Percentiles rank a stretch among this genome's conserved stretches.
Evolutionary conservation across 2,329 filamentous ascomycete species (phyloP).

Genomic region (Fusarium sp.): DNA sequence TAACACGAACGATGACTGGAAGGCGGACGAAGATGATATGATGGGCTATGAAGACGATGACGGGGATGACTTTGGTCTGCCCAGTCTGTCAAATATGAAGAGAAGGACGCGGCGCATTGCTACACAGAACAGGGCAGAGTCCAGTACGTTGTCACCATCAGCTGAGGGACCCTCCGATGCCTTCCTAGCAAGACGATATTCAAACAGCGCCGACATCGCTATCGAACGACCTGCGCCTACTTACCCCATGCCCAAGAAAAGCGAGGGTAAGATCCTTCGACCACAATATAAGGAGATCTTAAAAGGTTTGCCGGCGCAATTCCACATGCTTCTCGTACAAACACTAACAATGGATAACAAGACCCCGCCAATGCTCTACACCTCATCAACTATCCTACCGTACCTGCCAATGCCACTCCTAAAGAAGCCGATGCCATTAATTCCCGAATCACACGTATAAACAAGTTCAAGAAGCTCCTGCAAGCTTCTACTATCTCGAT

Average conservation of each 20-base stretch:
- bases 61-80: slow-evolving; percentile 94
- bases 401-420: slow-evolving; percentile 77
- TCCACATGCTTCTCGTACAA: background rate
- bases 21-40: slow-evolving; percentile 79
- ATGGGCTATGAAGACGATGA: slow-evolving; percentile 86
- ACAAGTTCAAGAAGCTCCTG: slow-evolving; percentile 97
- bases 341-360: slow-evolving; percentile 45
- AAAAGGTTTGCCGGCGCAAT: slow-evolving; percentile 61
- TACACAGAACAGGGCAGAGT: slow-evolving; percentile 52
- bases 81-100: slow-evolving; percentile 92
- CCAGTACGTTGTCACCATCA: slow-evolving; percentile 51
- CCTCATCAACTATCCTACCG: slow-evolving; percentile 86
- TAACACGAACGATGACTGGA: slow-evolving; percentile 86
- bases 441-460: slow-evolving; percentile 90
- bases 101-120: slow-evolving; percentile 71
- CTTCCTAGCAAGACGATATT: slow-evolving; percentile 68
- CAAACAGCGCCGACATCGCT: slow-evolving; percentile 93
- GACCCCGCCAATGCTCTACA: slow-evolving; percentile 94
- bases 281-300: slow-evolving; percentile 98
- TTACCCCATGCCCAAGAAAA: slow-evolving; percentile 90
- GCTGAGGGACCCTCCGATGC: slow-evolving; percentile 55
- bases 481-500: slow-evolving; percentile 92
- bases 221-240: slow-evolving; percentile 85
- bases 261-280: slow-evolving; percentile 92
- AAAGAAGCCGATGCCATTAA: slow-evolving; percentile 91